These are phyloP conservation scores for Colletotrichum lini DNA, from an alignment of 2,329 filamentous ascomycete species.

Conservation along the genomic window DNA sequence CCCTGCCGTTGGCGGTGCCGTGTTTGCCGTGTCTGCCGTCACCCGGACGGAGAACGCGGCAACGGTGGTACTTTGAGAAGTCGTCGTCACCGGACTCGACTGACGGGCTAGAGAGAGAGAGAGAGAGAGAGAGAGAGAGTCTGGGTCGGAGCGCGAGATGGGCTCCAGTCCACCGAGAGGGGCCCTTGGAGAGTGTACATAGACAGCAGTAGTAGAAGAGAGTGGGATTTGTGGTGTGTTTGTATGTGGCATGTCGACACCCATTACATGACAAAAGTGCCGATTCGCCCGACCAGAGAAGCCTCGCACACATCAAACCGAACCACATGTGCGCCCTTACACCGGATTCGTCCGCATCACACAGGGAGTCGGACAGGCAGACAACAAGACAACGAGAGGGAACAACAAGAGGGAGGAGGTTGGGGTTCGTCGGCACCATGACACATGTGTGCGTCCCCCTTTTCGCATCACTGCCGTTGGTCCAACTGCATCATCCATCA, in stretches of 20 bases:
- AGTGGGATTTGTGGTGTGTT: too few species aligned
- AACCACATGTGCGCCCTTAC: neutral
- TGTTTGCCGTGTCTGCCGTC: neutral
- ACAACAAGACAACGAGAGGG: too few species aligned
- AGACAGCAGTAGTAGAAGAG: too few species aligned
- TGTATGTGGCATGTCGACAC: neutral
- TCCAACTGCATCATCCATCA: neutral
- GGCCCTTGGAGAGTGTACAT: too few species aligned
- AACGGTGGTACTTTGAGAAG: neutral
- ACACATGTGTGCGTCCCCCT: neutral
- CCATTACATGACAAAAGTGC: conserved; percentile 5
- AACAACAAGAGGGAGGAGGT: neutral
- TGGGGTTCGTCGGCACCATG: neutral
- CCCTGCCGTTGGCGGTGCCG: neutral
- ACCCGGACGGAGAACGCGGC: neutral
- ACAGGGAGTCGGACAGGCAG: neutral
- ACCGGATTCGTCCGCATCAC: conserved; percentile 1
- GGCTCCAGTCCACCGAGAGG: too few species aligned
- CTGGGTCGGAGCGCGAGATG: too few species aligned
- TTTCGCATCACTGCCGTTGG: neutral
- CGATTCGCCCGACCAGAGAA: conserved; percentile 11
- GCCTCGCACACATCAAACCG: neutral
- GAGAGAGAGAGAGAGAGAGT: neutral
- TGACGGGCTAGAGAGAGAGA: neutral
- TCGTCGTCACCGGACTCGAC: neutral